Evolutionary conservation across 2,329 filamentous ascomycete genomes (phyloP), one percentile per base, ranked within the genome.

Genomic region (Hypoxylon sp.): DNA sequence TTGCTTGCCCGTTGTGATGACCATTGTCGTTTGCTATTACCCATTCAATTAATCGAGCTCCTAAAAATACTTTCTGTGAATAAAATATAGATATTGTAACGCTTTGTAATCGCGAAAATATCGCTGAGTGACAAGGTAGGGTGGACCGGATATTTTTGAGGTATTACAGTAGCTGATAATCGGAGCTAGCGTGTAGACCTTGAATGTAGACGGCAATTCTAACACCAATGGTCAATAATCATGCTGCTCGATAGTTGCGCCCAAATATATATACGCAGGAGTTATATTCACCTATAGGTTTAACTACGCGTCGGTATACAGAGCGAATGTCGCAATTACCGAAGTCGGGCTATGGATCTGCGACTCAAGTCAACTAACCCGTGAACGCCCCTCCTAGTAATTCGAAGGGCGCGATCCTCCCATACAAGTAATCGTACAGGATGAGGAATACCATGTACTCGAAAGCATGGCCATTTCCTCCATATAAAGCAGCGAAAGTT

Each of bases 301-400:
- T 19, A n/a, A 6, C n/a, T 44, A 10, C 39, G 39, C 17, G 17
- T 19, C 17, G 17, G 17, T n/a, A 44, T 44, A 44, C 17, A 22
- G 39, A 44, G 39, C 9, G 17, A 44, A 22, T 31, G 24, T 55
- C 3, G n/a, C 48, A 52, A 37, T 33, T 22, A 31, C 63, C 63
- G 58, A 66, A 59, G 53, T 62, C 58, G 58, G 63, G 59, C 29
- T 2, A 17, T 22, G 19, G 19, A 22, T 11, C 17, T 44, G 42
- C 61, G 55, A 63, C 55, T 67, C 65, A 61, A 50, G 50, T 55
- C 31, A 10, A 17, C 35, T 10, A 19, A 50, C 57, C 63, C 57
- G 35, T 63, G 60, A 57, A 55, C 44, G 19, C 14, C 50, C 59
- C 54, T 57, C 44, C 24, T 26, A 26, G 24, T 48, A 3, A 42